Evolutionary conservation across 2,329 filamentous ascomycete genomes (phyloP).

Genomic region (Rhinocladiella similis): DNA sequence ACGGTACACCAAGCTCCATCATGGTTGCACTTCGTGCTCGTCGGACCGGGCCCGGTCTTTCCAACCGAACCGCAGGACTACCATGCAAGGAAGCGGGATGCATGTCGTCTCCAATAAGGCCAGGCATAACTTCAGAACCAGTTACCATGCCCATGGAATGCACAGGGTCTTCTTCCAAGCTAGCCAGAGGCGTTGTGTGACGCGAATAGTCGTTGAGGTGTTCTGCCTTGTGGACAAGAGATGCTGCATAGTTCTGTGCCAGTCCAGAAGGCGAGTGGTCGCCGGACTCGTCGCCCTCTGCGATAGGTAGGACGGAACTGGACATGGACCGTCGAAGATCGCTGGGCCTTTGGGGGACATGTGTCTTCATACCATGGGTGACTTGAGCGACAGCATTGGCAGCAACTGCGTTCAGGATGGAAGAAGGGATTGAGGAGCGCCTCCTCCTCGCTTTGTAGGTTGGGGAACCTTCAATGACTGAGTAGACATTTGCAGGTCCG

Average conservation of each 20-base stretch:
- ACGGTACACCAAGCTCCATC: slow-evolving; percentile 92
- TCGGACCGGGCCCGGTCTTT: slow-evolving; percentile 72
- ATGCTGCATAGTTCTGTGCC: slow-evolving; percentile 68
- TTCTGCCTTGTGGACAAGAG: slow-evolving; percentile 69
- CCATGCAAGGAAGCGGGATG: slow-evolving; percentile 55
- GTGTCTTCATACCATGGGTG: slow-evolving; percentile 44
- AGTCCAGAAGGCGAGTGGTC: slow-evolving; percentile 78
- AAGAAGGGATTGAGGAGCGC: slow-evolving; percentile 86
- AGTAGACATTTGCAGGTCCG: slow-evolving; percentile 82
- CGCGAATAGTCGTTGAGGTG: slow-evolving; percentile 79
- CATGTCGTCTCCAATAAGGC: slow-evolving; percentile 64
- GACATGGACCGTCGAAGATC: slow-evolving; percentile 91
- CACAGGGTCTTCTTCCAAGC: slow-evolving; percentile 78
- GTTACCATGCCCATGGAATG: slow-evolving; percentile 68
- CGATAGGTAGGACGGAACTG: slow-evolving; percentile 76
- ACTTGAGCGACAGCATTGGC: slow-evolving; percentile 53
- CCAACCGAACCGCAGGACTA: slow-evolving; percentile 60
- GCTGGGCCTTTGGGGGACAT: slow-evolving; percentile 74
- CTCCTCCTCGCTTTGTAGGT: slow-evolving; percentile 97
- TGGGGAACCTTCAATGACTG: slow-evolving; percentile 94
- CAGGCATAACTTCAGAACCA: slow-evolving; percentile 65
- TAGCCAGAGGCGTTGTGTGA: slow-evolving; percentile 85
- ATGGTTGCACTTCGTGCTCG: slow-evolving; percentile 91
- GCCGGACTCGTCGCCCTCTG: slow-evolving; percentile 75
- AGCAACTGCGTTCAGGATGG: slow-evolving; percentile 69